A percentile compares a stretch with the other conserved stretches of the same genome.
phyloP scores from a whole-genome alignment of 2,329 filamentous ascomycete genomes.

The Myriosclerotinia scirpicola region DNA sequence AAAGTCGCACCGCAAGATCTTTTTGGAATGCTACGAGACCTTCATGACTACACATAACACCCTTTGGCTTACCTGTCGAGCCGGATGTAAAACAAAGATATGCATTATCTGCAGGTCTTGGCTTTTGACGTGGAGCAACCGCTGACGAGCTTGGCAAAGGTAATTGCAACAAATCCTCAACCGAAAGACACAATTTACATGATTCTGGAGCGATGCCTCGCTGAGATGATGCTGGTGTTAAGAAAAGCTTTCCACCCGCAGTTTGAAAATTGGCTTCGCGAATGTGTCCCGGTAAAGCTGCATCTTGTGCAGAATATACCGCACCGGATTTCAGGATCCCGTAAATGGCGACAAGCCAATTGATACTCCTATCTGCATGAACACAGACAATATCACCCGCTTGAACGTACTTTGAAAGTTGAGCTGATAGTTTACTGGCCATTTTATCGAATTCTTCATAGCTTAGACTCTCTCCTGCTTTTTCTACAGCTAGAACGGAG shows the following conservation, averaged over 20 bases:
- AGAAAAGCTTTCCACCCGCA: constrained; percentile 36
- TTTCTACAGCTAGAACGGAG: constrained; percentile 9
- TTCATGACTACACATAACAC: constrained; percentile 42
- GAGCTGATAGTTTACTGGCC: constrained; percentile 2
- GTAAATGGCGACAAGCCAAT: constrained; percentile 44
- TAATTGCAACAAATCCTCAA: constrained; percentile 20
- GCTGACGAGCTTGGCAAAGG: constrained; percentile 2
- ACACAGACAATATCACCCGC: constrained; percentile 46
- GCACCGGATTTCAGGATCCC: constrained; percentile 41
- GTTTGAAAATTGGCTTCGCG: constrained; percentile 34
- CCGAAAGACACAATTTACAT: constrained; percentile 17
- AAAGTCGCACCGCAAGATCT: constrained; percentile 41
- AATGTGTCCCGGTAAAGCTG: constrained; percentile 30
- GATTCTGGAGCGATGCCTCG: constrained; percentile 23
- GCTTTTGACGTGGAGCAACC: not conserved
- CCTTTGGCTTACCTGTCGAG: constrained; percentile 47
- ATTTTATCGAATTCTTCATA: constrained; percentile 13
- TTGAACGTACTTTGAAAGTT: constrained; percentile 31
- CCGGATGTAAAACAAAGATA: constrained; percentile 50
- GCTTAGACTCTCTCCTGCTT: not conserved
- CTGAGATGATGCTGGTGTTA: constrained; percentile 28
- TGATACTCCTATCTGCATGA: constrained; percentile 49
- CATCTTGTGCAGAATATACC: constrained; percentile 41
- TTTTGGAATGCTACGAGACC: constrained; percentile 43
- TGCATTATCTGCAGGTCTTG: constrained; percentile 30